A percentile compares a stretch with the other conserved stretches of the same genome.
Evolutionary conservation across 192 early-diverging fungal genomes (phyloP).

Genomic region (Fimicolochytrium jonesii): DNA sequence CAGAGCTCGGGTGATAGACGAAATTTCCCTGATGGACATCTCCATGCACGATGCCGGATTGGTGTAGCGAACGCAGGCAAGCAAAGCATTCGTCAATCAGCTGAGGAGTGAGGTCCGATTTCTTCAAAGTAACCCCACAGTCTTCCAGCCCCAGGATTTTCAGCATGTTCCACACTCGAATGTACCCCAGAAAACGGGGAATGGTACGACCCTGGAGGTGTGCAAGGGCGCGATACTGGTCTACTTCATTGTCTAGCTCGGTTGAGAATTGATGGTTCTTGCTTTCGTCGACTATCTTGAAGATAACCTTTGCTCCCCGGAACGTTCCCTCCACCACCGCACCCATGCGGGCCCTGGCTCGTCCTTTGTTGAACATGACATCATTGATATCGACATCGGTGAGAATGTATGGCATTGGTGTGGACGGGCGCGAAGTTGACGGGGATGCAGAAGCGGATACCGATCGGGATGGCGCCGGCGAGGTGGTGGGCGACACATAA

Average conservation of each 20-base stretch:
- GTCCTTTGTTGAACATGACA: background rate
- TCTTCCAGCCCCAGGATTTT: conserved; percentile 1
- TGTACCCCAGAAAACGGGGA: background rate
- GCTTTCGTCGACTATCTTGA: background rate
- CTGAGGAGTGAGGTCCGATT: too few relatives aligned
- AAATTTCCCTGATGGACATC: too few relatives aligned
- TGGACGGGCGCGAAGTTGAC: background rate
- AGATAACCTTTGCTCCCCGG: background rate
- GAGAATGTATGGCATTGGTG: background rate
- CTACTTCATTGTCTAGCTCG: conserved; percentile 5
- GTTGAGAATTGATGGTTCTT: too few relatives aligned
- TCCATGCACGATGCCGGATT: too few relatives aligned
- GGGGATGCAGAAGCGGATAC: background rate
- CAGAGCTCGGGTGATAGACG: too few relatives aligned
- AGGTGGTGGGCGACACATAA: conserved; percentile 10
- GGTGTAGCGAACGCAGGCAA: too few relatives aligned
- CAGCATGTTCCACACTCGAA: conserved; percentile 5
- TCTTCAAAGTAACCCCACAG: too few relatives aligned
- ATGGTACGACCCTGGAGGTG: background rate
- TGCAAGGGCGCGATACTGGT: background rate
- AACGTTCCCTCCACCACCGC: background rate
- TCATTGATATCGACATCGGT: background rate
- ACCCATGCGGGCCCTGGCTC: background rate
- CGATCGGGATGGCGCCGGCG: too few relatives aligned
- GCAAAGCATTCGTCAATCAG: too few relatives aligned